Evolutionary conservation across 805 yeast species (phyloP).

Genomic region (Kluyveromyces aestuarii): DNA sequence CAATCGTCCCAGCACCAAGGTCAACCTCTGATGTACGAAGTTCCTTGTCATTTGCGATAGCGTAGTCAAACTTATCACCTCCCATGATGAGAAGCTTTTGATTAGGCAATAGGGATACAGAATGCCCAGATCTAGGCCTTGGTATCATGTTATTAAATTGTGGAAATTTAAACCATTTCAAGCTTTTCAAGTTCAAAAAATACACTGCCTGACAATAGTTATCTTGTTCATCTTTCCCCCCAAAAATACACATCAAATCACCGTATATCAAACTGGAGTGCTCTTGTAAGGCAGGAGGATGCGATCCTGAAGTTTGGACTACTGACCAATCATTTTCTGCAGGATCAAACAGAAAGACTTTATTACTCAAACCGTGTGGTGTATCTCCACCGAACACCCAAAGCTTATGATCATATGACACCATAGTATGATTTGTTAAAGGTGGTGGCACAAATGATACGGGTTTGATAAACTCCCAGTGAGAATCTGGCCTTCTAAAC

Average conservation of each 20-base stretch:
- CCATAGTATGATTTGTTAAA: constrained; percentile 85
- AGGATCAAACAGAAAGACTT: constrained; percentile 77
- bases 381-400: constrained; percentile 93
- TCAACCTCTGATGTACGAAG: constrained; percentile 44
- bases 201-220: constrained; percentile 54
- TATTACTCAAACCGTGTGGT: constrained; percentile 58
- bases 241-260: constrained; percentile 74
- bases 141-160: constrained; percentile 39
- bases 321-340: constrained; percentile 57
- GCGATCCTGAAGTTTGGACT: constrained; percentile 42
- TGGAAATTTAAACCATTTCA: constrained; percentile 64
- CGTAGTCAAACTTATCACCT: constrained; percentile 74
- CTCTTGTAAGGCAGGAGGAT: constrained; percentile 83
- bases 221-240: constrained; percentile 79
- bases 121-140: constrained; percentile 86
- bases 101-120: constrained; percentile 59
- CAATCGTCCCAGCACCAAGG: constrained; percentile 49
- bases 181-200: constrained; percentile 66
- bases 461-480: constrained; percentile 70
- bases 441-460: constrained; percentile 51
- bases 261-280: constrained; percentile 78
- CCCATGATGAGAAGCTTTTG: constrained; percentile 81
- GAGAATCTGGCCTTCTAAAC: constrained; percentile 72
- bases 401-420: constrained; percentile 64
- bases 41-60: constrained; percentile 38